These are phyloP conservation scores for Inonotus hispidus DNA, from an alignment of 1,284 basidiomycete species.

Conservation along the genomic window DNA sequence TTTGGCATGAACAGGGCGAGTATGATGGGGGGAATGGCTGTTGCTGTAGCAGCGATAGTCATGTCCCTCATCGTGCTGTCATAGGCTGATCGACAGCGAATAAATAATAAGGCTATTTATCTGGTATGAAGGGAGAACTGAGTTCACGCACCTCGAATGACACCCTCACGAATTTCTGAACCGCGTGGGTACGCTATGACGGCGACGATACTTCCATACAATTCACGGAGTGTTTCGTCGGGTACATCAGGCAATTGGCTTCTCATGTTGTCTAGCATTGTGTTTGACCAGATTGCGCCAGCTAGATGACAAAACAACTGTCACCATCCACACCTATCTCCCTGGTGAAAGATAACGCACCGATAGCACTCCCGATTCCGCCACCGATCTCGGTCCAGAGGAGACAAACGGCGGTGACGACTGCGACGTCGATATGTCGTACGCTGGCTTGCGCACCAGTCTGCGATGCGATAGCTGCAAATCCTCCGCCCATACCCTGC, in stretches of 20 bases:
- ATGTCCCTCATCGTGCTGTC: constrained; percentile 50
- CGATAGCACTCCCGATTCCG: constrained; percentile 65
- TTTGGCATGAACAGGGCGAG: constrained; percentile 40
- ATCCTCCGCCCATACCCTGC: too few species aligned
- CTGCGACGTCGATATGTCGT: constrained; percentile 71
- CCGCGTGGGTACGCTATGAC: constrained; percentile 42
- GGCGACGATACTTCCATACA: constrained; percentile 49
- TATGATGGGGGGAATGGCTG: constrained; percentile 36
- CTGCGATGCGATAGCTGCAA: constrained; percentile 55
- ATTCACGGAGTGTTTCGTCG: constrained; percentile 30
- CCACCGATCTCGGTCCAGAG: constrained; percentile 78
- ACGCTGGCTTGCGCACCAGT: constrained; percentile 79
- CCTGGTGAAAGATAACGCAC: constrained; percentile 30
- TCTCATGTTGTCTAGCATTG: constrained; percentile 55
- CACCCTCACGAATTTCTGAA: constrained; percentile 52
- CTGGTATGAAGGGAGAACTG: neutral
- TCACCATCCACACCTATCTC: neutral
- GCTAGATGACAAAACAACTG: constrained; percentile 24
- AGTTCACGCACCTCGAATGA: constrained; percentile 42
- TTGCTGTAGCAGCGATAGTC: constrained; percentile 40
- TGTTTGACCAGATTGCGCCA: constrained; percentile 53
- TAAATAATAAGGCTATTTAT: neutral
- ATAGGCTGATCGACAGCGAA: constrained; percentile 36
- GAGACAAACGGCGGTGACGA: constrained; percentile 76
- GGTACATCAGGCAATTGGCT: constrained; percentile 43